phyloP scores from a whole-genome alignment of 306 rosid genomes.

The Hippophae tibetana region DNA sequence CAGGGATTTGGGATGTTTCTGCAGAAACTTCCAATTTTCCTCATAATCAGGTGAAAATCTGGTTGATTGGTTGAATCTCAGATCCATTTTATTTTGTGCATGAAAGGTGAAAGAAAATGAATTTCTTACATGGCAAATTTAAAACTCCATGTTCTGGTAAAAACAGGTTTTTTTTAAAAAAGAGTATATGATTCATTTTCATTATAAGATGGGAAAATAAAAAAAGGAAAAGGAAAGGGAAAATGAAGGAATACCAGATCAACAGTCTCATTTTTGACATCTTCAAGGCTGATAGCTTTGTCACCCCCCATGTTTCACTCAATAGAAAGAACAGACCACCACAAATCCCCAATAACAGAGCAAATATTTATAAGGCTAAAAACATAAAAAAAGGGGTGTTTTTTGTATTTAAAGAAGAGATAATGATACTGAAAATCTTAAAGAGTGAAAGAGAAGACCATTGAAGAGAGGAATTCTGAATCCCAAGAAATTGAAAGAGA shows the following conservation, averaged over 20 bases:
- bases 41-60: no score
- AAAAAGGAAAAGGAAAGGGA: not conserved
- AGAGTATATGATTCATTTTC: not conserved
- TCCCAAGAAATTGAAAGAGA: slow-evolving; percentile 25
- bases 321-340: not conserved
- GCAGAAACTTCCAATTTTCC: no score
- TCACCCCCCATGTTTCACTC: slow-evolving; percentile 32
- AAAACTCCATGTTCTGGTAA: no score
- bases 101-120: no score
- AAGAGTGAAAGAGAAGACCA: slow-evolving; percentile 7
- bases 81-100: no score
- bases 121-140: no score
- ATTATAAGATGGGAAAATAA: not conserved
- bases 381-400: no score
- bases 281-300: slow-evolving; percentile 47
- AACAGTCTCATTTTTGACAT: slow-evolving; percentile 84
- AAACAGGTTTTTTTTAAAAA: no score
- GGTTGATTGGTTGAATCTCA: no score
- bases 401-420: not conserved
- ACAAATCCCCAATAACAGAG: no score
- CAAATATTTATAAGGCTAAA: no score
- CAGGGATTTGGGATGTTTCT: no score
- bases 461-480: slow-evolving; percentile 29
- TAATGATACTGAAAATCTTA: not conserved
- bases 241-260: slow-evolving; percentile 56